Conservation (phyloP, 768 basidiomycete species). For the Leccinum variicolor region DNA sequence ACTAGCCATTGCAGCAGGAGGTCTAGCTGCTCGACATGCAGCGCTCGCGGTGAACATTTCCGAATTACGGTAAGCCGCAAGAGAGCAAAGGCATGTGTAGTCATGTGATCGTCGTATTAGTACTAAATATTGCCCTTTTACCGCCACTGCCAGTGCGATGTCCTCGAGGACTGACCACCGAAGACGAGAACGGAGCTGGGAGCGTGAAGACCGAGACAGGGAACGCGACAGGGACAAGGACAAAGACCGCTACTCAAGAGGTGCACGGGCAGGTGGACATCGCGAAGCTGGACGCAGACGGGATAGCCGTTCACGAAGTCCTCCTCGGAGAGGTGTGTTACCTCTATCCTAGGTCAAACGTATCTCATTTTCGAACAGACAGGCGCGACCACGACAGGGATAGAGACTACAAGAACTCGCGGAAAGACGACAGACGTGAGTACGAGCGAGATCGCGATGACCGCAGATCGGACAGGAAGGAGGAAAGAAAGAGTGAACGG, state of each 20-base stretch:
- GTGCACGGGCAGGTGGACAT: conserved; percentile 31
- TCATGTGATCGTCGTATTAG: conserved; percentile 25
- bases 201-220: conserved; percentile 37
- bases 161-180: conserved; percentile 55
- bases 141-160: conserved; percentile 46
- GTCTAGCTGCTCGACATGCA: conserved; percentile 19
- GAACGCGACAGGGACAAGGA: conserved; percentile 32
- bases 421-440: conserved; percentile 33
- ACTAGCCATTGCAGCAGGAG: conserved; percentile 3
- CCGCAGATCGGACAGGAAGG: conserved; percentile 30
- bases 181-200: conserved; percentile 64
- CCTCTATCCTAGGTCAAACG: not conserved
- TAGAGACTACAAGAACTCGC: conserved; percentile 35
- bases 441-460: conserved; percentile 30
- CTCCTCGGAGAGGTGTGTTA: conserved; percentile 32
- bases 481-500: conserved; percentile 32
- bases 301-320: conserved; percentile 39
- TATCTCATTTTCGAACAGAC: conserved; percentile 28
- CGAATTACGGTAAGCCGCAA: not conserved
- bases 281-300: conserved; percentile 34
- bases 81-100: not conserved
- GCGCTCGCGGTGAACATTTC: conserved; percentile 20
- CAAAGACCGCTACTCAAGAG: conserved; percentile 42
- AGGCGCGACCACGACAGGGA: conserved; percentile 33
- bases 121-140: conserved; percentile 23